Conservation (phyloP, 345 rosid genomes). For the Gossypium arboreum region DNA sequence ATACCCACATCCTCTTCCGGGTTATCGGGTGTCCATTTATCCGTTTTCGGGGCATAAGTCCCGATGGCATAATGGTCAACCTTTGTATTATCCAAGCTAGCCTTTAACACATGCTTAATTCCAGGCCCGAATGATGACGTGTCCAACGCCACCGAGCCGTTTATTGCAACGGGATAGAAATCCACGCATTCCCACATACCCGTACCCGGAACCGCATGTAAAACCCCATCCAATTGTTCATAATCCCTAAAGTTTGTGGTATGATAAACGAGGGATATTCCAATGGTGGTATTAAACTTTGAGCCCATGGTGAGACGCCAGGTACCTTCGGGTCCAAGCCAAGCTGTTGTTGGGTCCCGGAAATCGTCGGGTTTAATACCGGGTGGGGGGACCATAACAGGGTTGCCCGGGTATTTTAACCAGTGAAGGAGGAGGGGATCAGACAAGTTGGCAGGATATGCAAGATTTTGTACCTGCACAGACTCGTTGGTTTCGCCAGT, state of each 20-base stretch:
- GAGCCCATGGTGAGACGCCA: constrained; percentile 79
- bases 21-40: constrained; percentile 83
- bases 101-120: constrained; percentile 78
- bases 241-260: constrained; percentile 54
- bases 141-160: constrained; percentile 53
- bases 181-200: constrained; percentile 99
- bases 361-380: constrained; percentile 57
- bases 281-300: constrained; percentile 48
- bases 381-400: constrained; percentile 66
- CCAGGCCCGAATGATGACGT: constrained; percentile 63
- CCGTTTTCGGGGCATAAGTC: constrained; percentile 48
- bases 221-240: constrained; percentile 35
- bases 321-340: constrained; percentile 58
- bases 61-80: constrained; percentile 79
- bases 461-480: constrained; percentile 84
- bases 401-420: constrained; percentile 71
- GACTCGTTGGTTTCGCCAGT: constrained; percentile 60
- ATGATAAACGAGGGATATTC: constrained; percentile 64
- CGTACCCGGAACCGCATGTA: constrained; percentile 80
- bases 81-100: constrained; percentile 77
- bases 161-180: constrained; percentile 71
- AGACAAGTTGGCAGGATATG: constrained; percentile 68
- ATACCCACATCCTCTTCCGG: constrained; percentile 75
- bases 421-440: constrained; percentile 87
- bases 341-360: constrained; percentile 88